These are phyloP conservation scores for Ceratobasidium theobromae DNA, from an alignment of 1,284 basidiomycete species.

Conservation along the genomic window DNA sequence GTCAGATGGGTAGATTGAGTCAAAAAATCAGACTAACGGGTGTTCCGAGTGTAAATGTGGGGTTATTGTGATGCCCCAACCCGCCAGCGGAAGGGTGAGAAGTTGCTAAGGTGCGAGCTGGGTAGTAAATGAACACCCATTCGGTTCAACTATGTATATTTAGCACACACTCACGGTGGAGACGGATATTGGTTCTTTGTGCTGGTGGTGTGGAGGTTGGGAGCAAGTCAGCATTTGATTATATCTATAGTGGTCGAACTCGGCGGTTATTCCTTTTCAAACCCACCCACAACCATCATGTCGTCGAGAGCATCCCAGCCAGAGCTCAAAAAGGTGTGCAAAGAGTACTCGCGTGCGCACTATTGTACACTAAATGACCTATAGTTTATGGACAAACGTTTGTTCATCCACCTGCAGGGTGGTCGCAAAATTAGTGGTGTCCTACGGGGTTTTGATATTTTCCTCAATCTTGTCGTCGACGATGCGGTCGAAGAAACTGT, in stretches of 20 bases:
- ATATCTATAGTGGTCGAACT: too few relatives aligned
- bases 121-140: constrained; percentile 1
- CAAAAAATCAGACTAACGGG: constrained; percentile 11
- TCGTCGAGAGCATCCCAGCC: constrained; percentile 91
- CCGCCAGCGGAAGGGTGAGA: constrained; percentile 17
- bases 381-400: constrained; percentile 98
- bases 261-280: constrained; percentile 27
- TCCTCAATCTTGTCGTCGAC: constrained; percentile 97
- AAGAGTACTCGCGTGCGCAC: constrained; percentile 13
- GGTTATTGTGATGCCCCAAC: not conserved
- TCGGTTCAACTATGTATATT: not conserved
- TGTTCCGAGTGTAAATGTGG: not conserved
- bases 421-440: constrained; percentile 94
- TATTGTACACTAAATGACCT: constrained; percentile 30
- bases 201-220: constrained; percentile 8
- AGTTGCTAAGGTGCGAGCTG: not conserved
- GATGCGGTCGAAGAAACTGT: constrained; percentile 91
- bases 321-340: constrained; percentile 84
- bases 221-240: constrained; percentile 17
- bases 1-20: not conserved
- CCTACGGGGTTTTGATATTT: constrained; percentile 97
- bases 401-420: constrained; percentile 94
- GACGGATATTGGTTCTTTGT: not conserved
- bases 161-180: constrained; percentile 27
- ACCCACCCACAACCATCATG: constrained; percentile 50